phyloP scores from a whole-genome alignment of 1,139 yeast genomes.

The Kodamaea arcana region DNA sequence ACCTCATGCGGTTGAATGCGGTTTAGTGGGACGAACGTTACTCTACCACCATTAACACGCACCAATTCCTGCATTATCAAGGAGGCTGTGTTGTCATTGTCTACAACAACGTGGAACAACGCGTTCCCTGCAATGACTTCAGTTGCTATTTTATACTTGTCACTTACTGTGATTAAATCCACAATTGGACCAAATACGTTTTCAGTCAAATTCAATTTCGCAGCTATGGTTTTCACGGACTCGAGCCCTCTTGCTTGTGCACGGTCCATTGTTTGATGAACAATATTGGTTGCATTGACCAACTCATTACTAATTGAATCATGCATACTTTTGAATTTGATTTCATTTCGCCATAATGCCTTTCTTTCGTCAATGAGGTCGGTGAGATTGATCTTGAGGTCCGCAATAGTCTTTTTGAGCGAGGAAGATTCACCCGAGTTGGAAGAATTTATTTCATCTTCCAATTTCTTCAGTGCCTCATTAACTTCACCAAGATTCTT shows the following conservation, averaged over 20 bases:
- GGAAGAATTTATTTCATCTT: conserved; percentile 24
- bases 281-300: conserved; percentile 51
- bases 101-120: conserved; percentile 85
- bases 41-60: conserved; percentile 73
- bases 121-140: conserved; percentile 89
- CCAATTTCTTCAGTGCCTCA: conserved; percentile 39
- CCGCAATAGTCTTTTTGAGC: conserved; percentile 32
- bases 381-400: conserved; percentile 37
- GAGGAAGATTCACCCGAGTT: conserved; percentile 17
- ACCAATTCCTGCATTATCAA: conserved; percentile 70
- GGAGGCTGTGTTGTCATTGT: conserved; percentile 80
- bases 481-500: conserved; percentile 19
- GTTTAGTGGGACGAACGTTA: conserved; percentile 86
- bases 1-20: conserved; percentile 40
- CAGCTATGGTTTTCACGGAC: conserved; percentile 59
- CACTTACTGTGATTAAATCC: conserved; percentile 74
- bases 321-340: conserved; percentile 51
- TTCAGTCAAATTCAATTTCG: conserved; percentile 47
- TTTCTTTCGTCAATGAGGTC: conserved; percentile 64
- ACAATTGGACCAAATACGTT: conserved; percentile 84
- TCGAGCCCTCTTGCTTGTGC: conserved; percentile 65
- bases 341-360: conserved; percentile 75
- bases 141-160: conserved; percentile 78
- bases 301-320: conserved; percentile 57
- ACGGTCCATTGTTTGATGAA: conserved; percentile 73